Evolutionary conservation across 371 early-diverging fungal species (phyloP).

Genomic region (Rhizomucor miehei): DNA sequence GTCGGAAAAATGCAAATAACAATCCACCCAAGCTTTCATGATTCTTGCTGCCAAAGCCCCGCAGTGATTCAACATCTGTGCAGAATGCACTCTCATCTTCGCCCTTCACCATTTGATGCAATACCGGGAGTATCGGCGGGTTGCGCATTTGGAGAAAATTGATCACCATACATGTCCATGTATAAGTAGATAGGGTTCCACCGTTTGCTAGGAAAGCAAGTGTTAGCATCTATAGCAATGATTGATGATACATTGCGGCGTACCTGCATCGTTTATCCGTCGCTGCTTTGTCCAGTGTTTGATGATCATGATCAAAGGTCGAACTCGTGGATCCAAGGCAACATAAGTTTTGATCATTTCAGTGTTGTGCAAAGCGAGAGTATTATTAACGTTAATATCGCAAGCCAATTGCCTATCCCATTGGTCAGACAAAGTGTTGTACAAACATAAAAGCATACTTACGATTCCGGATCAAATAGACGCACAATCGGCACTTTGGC

Average conservation of each 20-base stretch:
- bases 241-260: slow-evolving; percentile 5
- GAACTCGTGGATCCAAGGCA: slow-evolving; percentile 75
- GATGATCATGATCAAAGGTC: slow-evolving; percentile 70
- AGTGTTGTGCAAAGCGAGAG: slow-evolving; percentile 78
- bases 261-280: slow-evolving; percentile 69
- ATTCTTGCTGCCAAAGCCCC: slow-evolving; percentile 69
- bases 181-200: slow-evolving; percentile 91
- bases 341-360: slow-evolving; percentile 75
- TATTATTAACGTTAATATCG: slow-evolving; percentile 85
- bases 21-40: slow-evolving; percentile 75
- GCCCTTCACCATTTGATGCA: slow-evolving; percentile 57
- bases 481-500: slow-evolving; percentile 70
- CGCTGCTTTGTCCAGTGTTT: slow-evolving; percentile 83
- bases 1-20: slow-evolving; percentile 82
- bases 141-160: slow-evolving; percentile 88
- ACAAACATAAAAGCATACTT: slow-evolving; percentile 23
- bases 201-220: slow-evolving; percentile 70
- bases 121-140: slow-evolving; percentile 84
- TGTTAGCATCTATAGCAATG: too few relatives aligned
- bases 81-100: slow-evolving; percentile 46
- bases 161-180: slow-evolving; percentile 89
- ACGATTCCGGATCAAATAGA: slow-evolving; percentile 60
- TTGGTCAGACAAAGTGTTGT: background rate
- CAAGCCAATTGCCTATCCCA: slow-evolving; percentile 58
- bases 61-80: slow-evolving; percentile 58